Evolutionary conservation across 257 asterid genomes (phyloP).

Genomic region (Fraxinus quadrangulata): DNA sequence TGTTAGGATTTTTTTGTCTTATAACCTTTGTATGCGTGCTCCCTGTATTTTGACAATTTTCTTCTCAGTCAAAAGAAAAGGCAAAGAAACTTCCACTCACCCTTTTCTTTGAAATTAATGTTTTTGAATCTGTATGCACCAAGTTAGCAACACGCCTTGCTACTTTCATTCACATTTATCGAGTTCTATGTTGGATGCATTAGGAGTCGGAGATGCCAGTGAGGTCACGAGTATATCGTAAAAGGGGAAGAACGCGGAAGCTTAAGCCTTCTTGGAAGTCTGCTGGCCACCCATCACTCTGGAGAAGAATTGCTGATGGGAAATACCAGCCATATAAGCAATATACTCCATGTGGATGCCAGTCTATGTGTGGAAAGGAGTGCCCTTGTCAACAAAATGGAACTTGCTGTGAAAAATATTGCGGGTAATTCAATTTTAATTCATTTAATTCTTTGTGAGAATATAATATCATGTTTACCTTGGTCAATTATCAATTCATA

Average conservation of each 20-base stretch:
- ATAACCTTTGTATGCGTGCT: background rate
- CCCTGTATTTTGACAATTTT: constrained; percentile 1
- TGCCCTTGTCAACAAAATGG: constrained; percentile 84
- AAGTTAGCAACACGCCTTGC: constrained; percentile 6
- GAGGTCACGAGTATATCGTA: constrained; percentile 82
- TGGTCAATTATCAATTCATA: background rate
- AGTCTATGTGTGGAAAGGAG: constrained; percentile 80
- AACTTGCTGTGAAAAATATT: constrained; percentile 79
- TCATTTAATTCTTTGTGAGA: constrained; percentile 1
- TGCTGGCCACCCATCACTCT: constrained; percentile 95
- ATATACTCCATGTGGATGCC: constrained; percentile 79
- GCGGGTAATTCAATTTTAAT: constrained; percentile 60
- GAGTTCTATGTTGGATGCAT: constrained; percentile 19
- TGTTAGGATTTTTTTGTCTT: background rate
- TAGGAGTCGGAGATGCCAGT: constrained; percentile 63
- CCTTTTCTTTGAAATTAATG: background rate
- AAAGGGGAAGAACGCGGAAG: constrained; percentile 87
- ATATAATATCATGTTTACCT: background rate
- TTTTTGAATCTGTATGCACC: constrained; percentile 4
- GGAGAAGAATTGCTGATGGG: constrained; percentile 93
- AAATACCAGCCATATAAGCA: constrained; percentile 73
- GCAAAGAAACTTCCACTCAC: background rate
- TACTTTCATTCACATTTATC: background rate
- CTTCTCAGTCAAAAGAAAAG: background rate
- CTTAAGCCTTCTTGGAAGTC: constrained; percentile 92